Conservation (phyloP, 192 early-diverging fungal species). For the Martensiomyces pterosporus region DNA sequence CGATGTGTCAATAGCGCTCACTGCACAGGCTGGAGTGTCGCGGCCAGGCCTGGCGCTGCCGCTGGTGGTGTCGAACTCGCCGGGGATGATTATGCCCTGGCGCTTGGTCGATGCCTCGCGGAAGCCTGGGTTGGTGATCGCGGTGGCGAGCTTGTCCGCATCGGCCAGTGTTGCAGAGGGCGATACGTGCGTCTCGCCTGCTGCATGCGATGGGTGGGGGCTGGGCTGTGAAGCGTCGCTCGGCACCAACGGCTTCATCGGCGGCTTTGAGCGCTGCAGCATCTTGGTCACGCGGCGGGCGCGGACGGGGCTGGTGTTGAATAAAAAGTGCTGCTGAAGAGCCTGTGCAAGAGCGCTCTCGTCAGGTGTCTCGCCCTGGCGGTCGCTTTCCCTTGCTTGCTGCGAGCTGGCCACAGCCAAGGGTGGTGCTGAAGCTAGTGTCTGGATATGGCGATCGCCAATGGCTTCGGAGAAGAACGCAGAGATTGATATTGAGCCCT, state of each 20-base stretch:
- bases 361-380: too few species aligned
- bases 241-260: background rate
- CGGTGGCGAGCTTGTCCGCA: slow-evolving; percentile 8
- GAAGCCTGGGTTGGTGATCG: too few species aligned
- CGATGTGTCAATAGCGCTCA: too few species aligned
- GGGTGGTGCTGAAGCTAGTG: background rate
- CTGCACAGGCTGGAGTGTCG: too few species aligned
- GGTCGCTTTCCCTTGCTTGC: too few species aligned
- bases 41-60: too few species aligned
- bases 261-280: slow-evolving; percentile 8
- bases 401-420: background rate
- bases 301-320: background rate
- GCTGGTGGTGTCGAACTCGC: too few species aligned
- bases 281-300: slow-evolving; percentile 11
- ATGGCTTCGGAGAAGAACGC: slow-evolving; percentile 2
- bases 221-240: background rate
- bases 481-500: slow-evolving; percentile 3
- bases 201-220: background rate
- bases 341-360: too few species aligned
- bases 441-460: background rate
- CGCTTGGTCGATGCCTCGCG: slow-evolving; percentile 6
- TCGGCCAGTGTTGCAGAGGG: slow-evolving; percentile 11
- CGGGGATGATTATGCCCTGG: slow-evolving; percentile 17
- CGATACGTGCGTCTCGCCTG: slow-evolving; percentile 1
- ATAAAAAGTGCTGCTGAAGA: background rate